Evolutionary conservation across 2,329 filamentous ascomycete species (phyloP), one percentile per base, ranked within the genome.

Genomic region (Aspergillus ochraceoroseus): DNA sequence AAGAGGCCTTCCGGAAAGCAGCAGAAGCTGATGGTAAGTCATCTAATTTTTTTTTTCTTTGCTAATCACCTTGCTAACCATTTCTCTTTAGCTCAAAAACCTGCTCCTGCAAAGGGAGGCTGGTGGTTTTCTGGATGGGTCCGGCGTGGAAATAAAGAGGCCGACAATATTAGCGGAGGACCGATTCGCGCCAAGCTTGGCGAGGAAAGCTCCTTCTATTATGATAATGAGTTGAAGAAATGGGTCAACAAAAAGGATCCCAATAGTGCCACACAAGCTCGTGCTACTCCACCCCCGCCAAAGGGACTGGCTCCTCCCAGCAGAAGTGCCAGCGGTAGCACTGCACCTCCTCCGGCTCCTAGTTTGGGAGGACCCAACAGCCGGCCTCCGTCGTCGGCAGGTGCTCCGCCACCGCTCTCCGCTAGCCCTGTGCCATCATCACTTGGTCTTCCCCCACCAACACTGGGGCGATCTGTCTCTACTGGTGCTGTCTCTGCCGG

Each of bases 171-270:
- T n/a, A 54, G 56, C 33, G 53, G 56, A 15, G 67, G 64, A 18
- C 79, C 89, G n/a, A 86, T 95, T 62, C 81, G 79, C 54, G 92
- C 94, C 47, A 98, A 98, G 58, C 77, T 98, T 6, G 94, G 90
- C 46, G 94, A 98, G 64, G 80, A 92, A 58, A 95, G 80, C 63
- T 87, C 82, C 31, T 95, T 98, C 65, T 83, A 90, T 52, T 98
- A 92, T 57, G 92, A 98, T 59, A 85, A 88, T 2, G 86, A 95
- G n/a, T 76, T 95, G 37, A 94, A 94, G 71, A 88, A 92, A 62
- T 98, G 94, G 94, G 75, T 98, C 62, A 96, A 98, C 71, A 95
- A 95, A 72, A 95, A 95, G 62, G 79, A 80, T 7, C 82, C 82
- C 8, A 70, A 70, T 9, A 76, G 78, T 5, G 82, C 84, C 39